phyloP scores from a whole-genome alignment of 371 early-diverging fungal genomes.

The Basidiobolus meristosporus region DNA sequence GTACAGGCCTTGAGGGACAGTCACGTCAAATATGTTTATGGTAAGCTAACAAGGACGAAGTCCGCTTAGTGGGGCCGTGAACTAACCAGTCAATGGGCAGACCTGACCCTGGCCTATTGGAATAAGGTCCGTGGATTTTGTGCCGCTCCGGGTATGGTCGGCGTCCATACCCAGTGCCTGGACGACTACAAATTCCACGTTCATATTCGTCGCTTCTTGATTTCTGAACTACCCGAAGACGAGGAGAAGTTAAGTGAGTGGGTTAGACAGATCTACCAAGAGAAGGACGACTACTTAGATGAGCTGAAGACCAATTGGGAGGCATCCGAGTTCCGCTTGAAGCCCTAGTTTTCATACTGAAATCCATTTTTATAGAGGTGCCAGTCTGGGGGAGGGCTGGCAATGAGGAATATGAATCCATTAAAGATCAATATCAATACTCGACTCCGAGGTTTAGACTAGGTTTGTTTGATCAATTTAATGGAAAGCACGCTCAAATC shows the following conservation, averaged over 20 bases:
- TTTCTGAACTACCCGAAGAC: conserved; percentile 32
- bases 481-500: too few species aligned
- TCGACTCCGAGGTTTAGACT: too few species aligned
- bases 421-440: too few species aligned
- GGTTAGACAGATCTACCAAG: conserved; percentile 34
- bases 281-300: conserved; percentile 36
- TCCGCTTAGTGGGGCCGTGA: background rate
- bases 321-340: too few species aligned
- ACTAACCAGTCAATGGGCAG: conserved; percentile 6
- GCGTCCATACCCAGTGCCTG: conserved; percentile 25
- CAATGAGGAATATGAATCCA: too few species aligned
- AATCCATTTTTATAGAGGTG: too few species aligned
- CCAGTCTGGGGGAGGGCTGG: too few species aligned
- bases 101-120: conserved; percentile 42
- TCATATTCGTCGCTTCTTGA: conserved; percentile 28
- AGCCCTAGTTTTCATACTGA: too few species aligned
- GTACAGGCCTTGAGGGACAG: conserved; percentile 30
- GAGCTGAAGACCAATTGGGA: conserved; percentile 23
- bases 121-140: conserved; percentile 17
- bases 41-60: conserved; percentile 9
- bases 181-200: conserved; percentile 51
- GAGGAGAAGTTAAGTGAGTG: conserved; percentile 31
- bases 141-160: conserved; percentile 33
- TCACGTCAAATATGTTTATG: conserved; percentile 46
- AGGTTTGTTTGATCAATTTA: too few species aligned